These are phyloP conservation scores for Podospora australis DNA, from an alignment of 495 filamentous ascomycete species.

Conservation along the genomic window DNA sequence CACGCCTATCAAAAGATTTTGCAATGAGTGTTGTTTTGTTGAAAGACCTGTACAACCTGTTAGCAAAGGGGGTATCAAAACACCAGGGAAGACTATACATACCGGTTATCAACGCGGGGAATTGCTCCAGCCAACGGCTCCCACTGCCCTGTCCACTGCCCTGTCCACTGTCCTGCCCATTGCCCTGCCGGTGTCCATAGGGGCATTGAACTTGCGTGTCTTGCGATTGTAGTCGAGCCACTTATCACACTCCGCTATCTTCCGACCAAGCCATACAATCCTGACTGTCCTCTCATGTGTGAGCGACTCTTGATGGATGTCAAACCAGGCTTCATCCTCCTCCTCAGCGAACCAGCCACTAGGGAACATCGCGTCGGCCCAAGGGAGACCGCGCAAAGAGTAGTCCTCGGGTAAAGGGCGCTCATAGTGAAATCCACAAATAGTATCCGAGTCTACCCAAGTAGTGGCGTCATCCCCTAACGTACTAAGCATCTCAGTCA, in stretches of 20 bases:
- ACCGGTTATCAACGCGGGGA: no score
- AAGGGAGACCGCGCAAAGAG: conserved; percentile 66
- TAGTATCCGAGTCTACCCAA: conserved; percentile 35
- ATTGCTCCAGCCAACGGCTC: no score
- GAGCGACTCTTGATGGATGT: conserved; percentile 62
- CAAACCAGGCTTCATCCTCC: conserved; percentile 70
- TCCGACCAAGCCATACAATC: conserved; percentile 64
- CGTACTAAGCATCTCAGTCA: conserved; percentile 56
- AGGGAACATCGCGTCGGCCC: conserved; percentile 64
- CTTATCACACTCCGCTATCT: conserved; percentile 33
- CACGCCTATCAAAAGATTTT: no score
- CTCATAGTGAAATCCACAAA: conserved; percentile 3
- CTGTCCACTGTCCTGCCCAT: no score
- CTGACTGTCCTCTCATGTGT: conserved; percentile 57
- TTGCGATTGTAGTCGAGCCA: conserved; percentile 32
- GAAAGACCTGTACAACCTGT: no score
- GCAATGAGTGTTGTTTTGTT: no score
- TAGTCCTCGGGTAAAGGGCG: conserved; percentile 82
- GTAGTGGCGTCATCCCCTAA: conserved; percentile 40
- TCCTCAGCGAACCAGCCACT: conserved; percentile 60
- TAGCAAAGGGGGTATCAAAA: no score
- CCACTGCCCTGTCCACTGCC: no score
- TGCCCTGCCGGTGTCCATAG: conserved; percentile 21
- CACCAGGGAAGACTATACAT: no score
- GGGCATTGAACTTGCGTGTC: conserved; percentile 28